A percentile compares a stretch with the other conserved stretches of the same genome.
Conservation (phyloP, 495 filamentous ascomycete genomes). For the Penicillium lividum region DNA sequence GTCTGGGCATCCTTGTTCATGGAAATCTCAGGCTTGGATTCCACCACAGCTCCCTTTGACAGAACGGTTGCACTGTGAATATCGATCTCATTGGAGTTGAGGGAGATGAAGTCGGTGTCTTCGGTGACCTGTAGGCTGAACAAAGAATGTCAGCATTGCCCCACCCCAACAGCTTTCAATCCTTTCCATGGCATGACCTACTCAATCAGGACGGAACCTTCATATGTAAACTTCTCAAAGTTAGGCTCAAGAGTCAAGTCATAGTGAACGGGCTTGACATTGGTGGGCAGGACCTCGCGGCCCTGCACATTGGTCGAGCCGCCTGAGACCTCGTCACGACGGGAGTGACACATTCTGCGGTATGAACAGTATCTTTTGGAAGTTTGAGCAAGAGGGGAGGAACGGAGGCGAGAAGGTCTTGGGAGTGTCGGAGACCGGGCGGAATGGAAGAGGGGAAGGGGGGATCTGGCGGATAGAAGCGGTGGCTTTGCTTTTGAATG, state of each 20-base stretch:
- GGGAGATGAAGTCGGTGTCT: slow-evolving; percentile 79
- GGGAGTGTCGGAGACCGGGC: slow-evolving; percentile 27
- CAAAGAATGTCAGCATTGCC: slow-evolving; percentile 8
- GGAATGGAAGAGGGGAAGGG: slow-evolving; percentile 36
- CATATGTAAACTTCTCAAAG: slow-evolving; percentile 63
- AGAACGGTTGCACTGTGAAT: slow-evolving; percentile 73
- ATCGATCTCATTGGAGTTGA: slow-evolving; percentile 85
- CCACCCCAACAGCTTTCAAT: neutral
- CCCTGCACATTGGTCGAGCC: slow-evolving; percentile 56
- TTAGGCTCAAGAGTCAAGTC: slow-evolving; percentile 67
- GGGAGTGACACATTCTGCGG: slow-evolving; percentile 52
- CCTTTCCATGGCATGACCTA: slow-evolving; percentile 30
- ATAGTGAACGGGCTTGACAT: slow-evolving; percentile 68
- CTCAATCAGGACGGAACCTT: slow-evolving; percentile 65
- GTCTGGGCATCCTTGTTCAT: slow-evolving; percentile 61
- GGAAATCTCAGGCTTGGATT: slow-evolving; percentile 52
- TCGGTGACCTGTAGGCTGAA: slow-evolving; percentile 75
- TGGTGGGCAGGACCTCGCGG: slow-evolving; percentile 66
- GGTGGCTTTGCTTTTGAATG: slow-evolving; percentile 46
- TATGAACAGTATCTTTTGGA: slow-evolving; percentile 51
- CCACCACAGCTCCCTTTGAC: slow-evolving; percentile 45
- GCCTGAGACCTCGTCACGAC: slow-evolving; percentile 37
- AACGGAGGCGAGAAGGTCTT: slow-evolving; percentile 24
- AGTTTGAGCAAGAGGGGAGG: slow-evolving; percentile 36
- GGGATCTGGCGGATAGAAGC: slow-evolving; percentile 38